Evolutionary conservation across 768 basidiomycete genomes (phyloP), one percentile per base, ranked within the genome.

Genomic region (Hemileccinum rubropunctum): DNA sequence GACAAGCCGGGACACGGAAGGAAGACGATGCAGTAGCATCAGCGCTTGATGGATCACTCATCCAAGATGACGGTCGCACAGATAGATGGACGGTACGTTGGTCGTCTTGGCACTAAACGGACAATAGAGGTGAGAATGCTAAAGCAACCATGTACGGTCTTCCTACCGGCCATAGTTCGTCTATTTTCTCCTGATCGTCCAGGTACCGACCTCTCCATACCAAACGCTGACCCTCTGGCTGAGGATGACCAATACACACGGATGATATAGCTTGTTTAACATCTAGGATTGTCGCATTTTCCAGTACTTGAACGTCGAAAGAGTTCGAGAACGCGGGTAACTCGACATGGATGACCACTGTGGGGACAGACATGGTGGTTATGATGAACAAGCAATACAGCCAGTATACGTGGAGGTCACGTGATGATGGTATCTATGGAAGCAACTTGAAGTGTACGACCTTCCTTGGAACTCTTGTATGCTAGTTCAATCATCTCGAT

Each of bases 31-130:
- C 47, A 1, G 65, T 55, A 27, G 36, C 21, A 21, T 36, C 21
- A 4, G 62, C 53, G 34, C 65, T 67, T 12, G 80, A 84, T 23
- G 85, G 84, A 12, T 67, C 53, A 20, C 75, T 68, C 35, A 76
- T 74, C 89, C 89, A 91, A 46, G 84, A 84, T 23, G 84, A 85
- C 20, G 86, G 84, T 61, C 85, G 83, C n/a, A 91, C 88, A 13
- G 87, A 83, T 18, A 91, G 74, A 67, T 90, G 89, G 37, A 91
- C 72, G 48, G 82, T 74, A 37, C 77, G 79, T 21, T 79, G 75
- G 45, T 84, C 84, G 48, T 78, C 77, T 35, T 70, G 66, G 38
- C 71, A 70, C 87, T 88, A 60, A 41, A 37, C 14, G 23, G 20
- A 42, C 6, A 27, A 20, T 15, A 13, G 14, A 40, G 27, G 47